Evolutionary conservation across 2,329 filamentous ascomycete species (phyloP), one percentile per base, ranked within the genome.

Genomic region (Diaporthe sp.): DNA sequence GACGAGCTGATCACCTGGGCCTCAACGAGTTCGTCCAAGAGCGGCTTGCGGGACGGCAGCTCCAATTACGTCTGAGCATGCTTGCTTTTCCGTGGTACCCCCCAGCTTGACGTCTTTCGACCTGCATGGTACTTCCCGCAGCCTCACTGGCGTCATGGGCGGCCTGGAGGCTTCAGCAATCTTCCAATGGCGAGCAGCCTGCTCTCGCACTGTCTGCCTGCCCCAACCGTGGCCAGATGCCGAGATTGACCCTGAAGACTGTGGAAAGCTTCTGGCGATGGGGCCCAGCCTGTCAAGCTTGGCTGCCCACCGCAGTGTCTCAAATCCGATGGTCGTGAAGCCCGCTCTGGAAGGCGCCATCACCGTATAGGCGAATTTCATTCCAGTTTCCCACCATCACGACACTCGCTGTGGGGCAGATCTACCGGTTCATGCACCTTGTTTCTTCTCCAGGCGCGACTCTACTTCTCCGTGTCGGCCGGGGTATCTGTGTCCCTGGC

Each of bases 321-420:
- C 74, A 75, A 30, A 66, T 39, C 37, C 19, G 61, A 32, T 73
- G 70, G 61, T 37, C 68, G 63, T 51, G 55, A 75, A 53, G 71
- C 42, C 55, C 30, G 44, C 55, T 61, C 56, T 42, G 30, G 50
- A 71, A 71, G 56, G 50, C 56, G 56, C 58, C 44, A 61, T 58
- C 58, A 69, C 65, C 71, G 65, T 70, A 66, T 70, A 66, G 72
- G 53, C 56, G 55, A 70, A 58, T 37, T 58, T 73, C 74, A 75
- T 75, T 75, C 74, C 74, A 75, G 66, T 59, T 63, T 51, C 63
- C 58, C 22, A 39, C 70, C 47, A 50, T 73, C 50, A 56, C 63
- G 51, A 73, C 32, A 56, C 59, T 61, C 63, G 69, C 70, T 58
- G 71, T 66, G 70, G 53, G 71, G 55, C 55, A 58, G 72, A 70